Evolutionary conservation across 2,329 filamentous ascomycete species (phyloP).

Genomic region (Apiospora arundinis): DNA sequence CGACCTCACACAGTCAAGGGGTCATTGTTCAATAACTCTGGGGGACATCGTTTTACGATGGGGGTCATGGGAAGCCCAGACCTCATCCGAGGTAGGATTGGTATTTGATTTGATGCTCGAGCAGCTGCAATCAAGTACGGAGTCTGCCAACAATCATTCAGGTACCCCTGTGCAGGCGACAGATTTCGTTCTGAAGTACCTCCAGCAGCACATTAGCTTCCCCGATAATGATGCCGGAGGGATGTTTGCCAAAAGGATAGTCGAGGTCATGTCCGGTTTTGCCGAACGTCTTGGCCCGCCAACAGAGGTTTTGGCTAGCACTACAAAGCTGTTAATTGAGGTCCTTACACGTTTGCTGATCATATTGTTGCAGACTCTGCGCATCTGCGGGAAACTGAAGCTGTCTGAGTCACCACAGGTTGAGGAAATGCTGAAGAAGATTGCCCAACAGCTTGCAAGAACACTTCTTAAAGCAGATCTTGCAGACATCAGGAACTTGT

Average conservation of each 20-base stretch:
- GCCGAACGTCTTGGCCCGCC: slow-evolving; percentile 42
- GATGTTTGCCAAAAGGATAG: slow-evolving; percentile 50
- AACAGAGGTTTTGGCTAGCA: slow-evolving; percentile 24
- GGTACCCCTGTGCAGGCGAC: slow-evolving; percentile 41
- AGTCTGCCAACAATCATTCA: slow-evolving; percentile 28
- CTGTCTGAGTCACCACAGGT: slow-evolving; percentile 48
- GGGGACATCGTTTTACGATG: slow-evolving; percentile 58
- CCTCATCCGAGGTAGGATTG: slow-evolving; percentile 67
- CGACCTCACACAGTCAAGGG: slow-evolving; percentile 39
- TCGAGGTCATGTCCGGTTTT: slow-evolving; percentile 52
- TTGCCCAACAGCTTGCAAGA: slow-evolving; percentile 46
- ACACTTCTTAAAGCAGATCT: slow-evolving; percentile 52
- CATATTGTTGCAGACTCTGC: slow-evolving; percentile 46
- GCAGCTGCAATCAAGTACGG: slow-evolving; percentile 42
- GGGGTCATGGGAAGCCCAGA: slow-evolving; percentile 62
- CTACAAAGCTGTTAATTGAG: slow-evolving; percentile 42
- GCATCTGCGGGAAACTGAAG: slow-evolving; percentile 48
- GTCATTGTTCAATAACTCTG: slow-evolving; percentile 51
- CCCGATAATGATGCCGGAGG: slow-evolving; percentile 41
- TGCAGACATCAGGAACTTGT: slow-evolving; percentile 51
- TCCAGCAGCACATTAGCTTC: slow-evolving; percentile 51
- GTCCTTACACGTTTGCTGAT: slow-evolving; percentile 46
- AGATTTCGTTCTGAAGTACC: slow-evolving; percentile 56
- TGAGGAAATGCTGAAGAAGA: slow-evolving; percentile 55
- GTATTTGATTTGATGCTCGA: slow-evolving; percentile 65